Evolutionary conservation across 129 eudicot species (phyloP), one percentile per base, ranked within the genome.

Genomic region (Glebionis coronaria): DNA sequence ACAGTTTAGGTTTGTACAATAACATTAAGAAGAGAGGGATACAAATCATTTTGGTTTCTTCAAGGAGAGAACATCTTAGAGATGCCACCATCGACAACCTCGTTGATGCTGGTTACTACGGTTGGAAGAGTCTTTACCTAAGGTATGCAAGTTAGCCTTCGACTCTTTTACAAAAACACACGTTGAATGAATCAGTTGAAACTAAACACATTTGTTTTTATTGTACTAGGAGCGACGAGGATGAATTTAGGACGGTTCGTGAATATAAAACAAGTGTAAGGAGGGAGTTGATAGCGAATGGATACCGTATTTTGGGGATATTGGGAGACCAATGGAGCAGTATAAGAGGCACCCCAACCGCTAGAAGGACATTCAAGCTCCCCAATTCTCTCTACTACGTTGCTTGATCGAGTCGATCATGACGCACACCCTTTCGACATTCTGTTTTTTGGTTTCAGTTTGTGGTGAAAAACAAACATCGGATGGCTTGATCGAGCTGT

Each of bases 261-360:
- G 73, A 75, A 60, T 87, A 61, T 76, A 83, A 87, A 78, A 71
- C 83, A 44, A 73, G 66, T 54, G 82, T 77, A 69, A 82, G 91
- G 73, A 78, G 61, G 12, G 65, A 80, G 62, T 28, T 88, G 69
- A 64, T 69, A 13, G 65, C 52, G 40, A 42, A 63, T 10, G 91
- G 88, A 8, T 88, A 88, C 52, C 66, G 77, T 1, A 80, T 84
- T n/a, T 80, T 80, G 91, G 95, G 91, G 14, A 80, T 80, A 25
- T 49, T 82, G 44, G 95, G 88, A 71, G 90, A 87, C 29, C 95
- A 88, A 15, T 88, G 88, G 90, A 80, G 90, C 78, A 88, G 85
- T 69, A 68, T 84, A n/a, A 61, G 62, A 16, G 90, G 90, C 23
- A 55, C 61, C 25, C 88, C 88, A 56, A 65, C 62, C 21, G 74